These are phyloP conservation scores for Sugiyamaella xylanicola DNA, from an alignment of 1,139 yeast genomes.

Conservation along the genomic window DNA sequence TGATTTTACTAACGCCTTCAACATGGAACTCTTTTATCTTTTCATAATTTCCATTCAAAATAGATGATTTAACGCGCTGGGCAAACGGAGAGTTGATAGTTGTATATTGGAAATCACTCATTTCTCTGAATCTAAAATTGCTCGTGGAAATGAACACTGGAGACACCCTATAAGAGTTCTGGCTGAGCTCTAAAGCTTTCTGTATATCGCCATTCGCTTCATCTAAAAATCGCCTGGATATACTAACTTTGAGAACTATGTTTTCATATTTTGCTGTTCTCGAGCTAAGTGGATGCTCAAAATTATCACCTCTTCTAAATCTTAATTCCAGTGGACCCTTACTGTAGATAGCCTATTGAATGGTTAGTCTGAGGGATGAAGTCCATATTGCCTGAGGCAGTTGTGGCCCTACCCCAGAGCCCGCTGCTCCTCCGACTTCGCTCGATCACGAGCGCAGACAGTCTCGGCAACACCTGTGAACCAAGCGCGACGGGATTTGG, in stretches of 20 bases:
- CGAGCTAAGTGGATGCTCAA: slow-evolving; percentile 80
- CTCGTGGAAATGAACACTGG: slow-evolving; percentile 73
- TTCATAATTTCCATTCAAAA: slow-evolving; percentile 45
- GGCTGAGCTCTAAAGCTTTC: slow-evolving; percentile 49
- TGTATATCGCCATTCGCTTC: slow-evolving; percentile 54
- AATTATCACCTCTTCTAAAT: slow-evolving; percentile 63
- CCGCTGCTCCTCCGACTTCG: too few relatives aligned
- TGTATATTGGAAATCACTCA: slow-evolving; percentile 83
- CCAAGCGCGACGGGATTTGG: too few relatives aligned
- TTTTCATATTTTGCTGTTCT: slow-evolving; percentile 54
- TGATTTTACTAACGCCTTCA: slow-evolving; percentile 39
- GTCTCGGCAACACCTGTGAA: too few relatives aligned
- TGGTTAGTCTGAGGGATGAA: slow-evolving; percentile 32
- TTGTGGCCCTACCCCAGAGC: too few relatives aligned
- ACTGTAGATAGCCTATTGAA: slow-evolving; percentile 40
- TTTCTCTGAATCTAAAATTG: slow-evolving; percentile 76
- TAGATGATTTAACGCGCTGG: slow-evolving; percentile 45
- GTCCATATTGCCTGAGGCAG: too few relatives aligned
- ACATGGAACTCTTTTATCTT: slow-evolving; percentile 32
- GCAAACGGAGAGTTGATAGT: slow-evolving; percentile 60
- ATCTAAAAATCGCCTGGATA: slow-evolving; percentile 63
- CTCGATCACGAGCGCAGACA: too few relatives aligned
- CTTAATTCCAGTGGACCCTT: slow-evolving; percentile 59
- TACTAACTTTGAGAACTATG: slow-evolving; percentile 64
- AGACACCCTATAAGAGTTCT: slow-evolving; percentile 45